Conservation (phyloP, 495 filamentous ascomycete genomes). For the Neohortaea acidophila region DNA sequence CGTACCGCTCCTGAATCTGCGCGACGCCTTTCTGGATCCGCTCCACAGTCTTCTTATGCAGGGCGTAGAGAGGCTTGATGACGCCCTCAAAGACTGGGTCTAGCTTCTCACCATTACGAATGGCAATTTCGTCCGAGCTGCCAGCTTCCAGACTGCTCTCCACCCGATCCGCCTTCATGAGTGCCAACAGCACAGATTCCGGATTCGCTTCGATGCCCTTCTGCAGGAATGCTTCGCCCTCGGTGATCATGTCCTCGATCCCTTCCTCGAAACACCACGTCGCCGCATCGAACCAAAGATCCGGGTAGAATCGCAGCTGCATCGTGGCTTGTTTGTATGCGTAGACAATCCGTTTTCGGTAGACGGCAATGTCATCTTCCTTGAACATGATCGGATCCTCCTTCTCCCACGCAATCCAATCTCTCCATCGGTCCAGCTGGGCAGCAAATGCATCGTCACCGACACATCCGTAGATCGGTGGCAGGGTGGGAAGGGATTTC, state of each 20-base stretch:
- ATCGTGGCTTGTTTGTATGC: conserved; percentile 90
- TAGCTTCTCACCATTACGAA: conserved; percentile 48
- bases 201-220: conserved; percentile 80
- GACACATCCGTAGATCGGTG: conserved; percentile 70
- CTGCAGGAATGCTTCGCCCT: conserved; percentile 59
- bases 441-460: conserved; percentile 71
- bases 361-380: conserved; percentile 57
- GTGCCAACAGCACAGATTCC: conserved; percentile 76
- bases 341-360: conserved; percentile 64
- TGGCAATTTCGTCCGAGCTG: conserved; percentile 5
- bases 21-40: conserved; percentile 56
- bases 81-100: conserved; percentile 70
- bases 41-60: conserved; percentile 56
- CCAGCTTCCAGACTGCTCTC: conserved; percentile 30
- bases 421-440: conserved; percentile 84
- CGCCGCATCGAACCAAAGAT: conserved; percentile 88
- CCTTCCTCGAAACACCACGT: conserved; percentile 81
- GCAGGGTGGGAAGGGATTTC: conserved; percentile 62
- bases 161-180: conserved; percentile 75
- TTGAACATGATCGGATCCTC: conserved; percentile 73
- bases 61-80: conserved; percentile 66
- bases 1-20: conserved; percentile 47
- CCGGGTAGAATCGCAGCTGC: conserved; percentile 83
- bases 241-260: conserved; percentile 29
- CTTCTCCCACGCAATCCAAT: conserved; percentile 90